Evolutionary conservation across 768 basidiomycete genomes (phyloP).

Genomic region (Tylopilus rubrobrunneus): DNA sequence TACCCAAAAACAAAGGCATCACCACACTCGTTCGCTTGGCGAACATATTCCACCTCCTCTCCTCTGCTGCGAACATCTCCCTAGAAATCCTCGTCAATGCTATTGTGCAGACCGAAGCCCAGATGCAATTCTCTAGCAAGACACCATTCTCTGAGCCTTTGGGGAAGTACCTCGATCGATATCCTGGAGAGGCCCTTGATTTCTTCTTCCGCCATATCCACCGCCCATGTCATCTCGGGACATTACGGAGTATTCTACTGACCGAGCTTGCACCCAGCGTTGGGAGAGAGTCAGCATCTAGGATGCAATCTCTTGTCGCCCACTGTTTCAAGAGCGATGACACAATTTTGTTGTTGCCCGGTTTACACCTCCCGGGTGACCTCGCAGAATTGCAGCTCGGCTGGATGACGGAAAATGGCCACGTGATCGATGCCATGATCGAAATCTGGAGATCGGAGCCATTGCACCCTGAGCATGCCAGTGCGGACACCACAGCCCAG

Average conservation of each 20-base stretch:
- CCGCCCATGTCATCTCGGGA: slow-evolving; percentile 75
- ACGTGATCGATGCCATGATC: slow-evolving; percentile 68
- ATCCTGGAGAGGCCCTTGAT: slow-evolving; percentile 79
- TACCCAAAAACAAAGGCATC: slow-evolving; percentile 86
- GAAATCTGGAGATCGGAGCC: slow-evolving; percentile 64
- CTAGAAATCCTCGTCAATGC: slow-evolving; percentile 81
- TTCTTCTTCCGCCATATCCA: slow-evolving; percentile 81
- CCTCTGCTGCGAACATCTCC: slow-evolving; percentile 89
- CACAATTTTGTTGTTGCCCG: slow-evolving; percentile 53
- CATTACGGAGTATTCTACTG: slow-evolving; percentile 77
- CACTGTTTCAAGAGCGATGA: slow-evolving; percentile 51
- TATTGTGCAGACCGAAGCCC: slow-evolving; percentile 88
- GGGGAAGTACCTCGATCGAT: slow-evolving; percentile 87
- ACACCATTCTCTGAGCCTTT: slow-evolving; percentile 94
- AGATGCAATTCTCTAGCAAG: slow-evolving; percentile 82
- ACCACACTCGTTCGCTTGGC: slow-evolving; percentile 91
- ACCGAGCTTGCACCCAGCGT: slow-evolving; percentile 76
- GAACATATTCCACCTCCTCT: slow-evolving; percentile 95
- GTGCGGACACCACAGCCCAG: slow-evolving; percentile 38
- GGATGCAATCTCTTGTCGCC: slow-evolving; percentile 50
- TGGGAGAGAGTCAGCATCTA: slow-evolving; percentile 60
- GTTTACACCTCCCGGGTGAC: slow-evolving; percentile 75
- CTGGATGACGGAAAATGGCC: slow-evolving; percentile 69
- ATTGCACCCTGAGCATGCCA: slow-evolving; percentile 41
- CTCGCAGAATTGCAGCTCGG: slow-evolving; percentile 58